Evolutionary conservation across 2,329 filamentous ascomycete genomes (phyloP).

Genomic region (Mycogone perniciosa): DNA sequence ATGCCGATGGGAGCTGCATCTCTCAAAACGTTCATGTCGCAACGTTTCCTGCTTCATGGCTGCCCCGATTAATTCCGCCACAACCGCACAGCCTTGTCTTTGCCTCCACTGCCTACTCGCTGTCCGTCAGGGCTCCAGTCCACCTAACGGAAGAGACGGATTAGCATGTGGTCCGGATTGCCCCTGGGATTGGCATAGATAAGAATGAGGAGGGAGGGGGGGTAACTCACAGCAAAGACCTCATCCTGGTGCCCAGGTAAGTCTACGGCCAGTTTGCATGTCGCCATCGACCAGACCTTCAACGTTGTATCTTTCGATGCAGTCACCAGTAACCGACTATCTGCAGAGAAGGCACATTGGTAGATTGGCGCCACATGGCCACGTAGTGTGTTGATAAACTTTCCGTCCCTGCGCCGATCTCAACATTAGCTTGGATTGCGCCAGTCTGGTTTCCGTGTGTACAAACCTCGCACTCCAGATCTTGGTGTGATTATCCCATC

Average conservation of each 20-base stretch:
- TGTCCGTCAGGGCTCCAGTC: conserved; percentile 93
- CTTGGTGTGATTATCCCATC: conserved; percentile 94
- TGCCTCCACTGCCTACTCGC: conserved; percentile 83
- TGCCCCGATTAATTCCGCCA: conserved; percentile 52
- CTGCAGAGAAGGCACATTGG: conserved; percentile 85
- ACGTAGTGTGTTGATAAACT: conserved; percentile 79
- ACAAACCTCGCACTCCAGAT: conserved; percentile 72
- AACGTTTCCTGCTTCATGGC: not conserved
- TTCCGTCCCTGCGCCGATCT: conserved; percentile 46
- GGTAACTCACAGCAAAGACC: conserved; percentile 61
- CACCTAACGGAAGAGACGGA: conserved; percentile 30
- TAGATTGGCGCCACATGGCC: conserved; percentile 90
- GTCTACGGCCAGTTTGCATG: conserved; percentile 72
- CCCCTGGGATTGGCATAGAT: not conserved
- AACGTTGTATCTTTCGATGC: conserved; percentile 87
- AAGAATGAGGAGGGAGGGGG: not conserved
- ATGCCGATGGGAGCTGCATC: not conserved
- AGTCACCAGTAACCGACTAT: conserved; percentile 82
- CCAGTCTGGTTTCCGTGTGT: not conserved
- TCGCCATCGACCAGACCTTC: conserved; percentile 89
- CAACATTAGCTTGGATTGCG: conserved; percentile 13
- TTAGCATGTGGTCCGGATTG: not conserved
- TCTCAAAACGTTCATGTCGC: no score
- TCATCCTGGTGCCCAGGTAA: conserved; percentile 87
- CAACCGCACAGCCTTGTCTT: conserved; percentile 72